These are phyloP conservation scores for Tilletia indica DNA, from an alignment of 1,284 basidiomycete genomes.

Conservation along the genomic window DNA sequence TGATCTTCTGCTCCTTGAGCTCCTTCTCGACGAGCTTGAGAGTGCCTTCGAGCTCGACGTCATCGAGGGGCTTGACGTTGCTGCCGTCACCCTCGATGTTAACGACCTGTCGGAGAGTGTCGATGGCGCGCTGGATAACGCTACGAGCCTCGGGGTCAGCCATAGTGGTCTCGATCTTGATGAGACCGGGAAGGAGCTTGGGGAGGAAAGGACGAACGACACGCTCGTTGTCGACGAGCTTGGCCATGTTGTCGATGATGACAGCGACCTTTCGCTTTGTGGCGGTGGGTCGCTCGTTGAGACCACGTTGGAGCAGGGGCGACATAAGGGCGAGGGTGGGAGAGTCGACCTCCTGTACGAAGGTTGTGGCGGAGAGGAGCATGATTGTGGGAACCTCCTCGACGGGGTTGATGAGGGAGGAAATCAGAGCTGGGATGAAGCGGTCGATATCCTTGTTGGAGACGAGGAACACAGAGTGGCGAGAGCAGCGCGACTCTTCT, in stretches of 20 bases:
- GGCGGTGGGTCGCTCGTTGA: constrained; percentile 59
- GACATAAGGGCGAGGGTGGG: constrained; percentile 99
- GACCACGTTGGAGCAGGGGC: constrained; percentile 92
- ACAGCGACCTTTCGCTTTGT: constrained; percentile 57
- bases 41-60: constrained; percentile 44
- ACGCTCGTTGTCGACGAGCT: constrained; percentile 57
- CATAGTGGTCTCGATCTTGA: constrained; percentile 55
- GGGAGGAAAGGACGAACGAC: constrained; percentile 56
- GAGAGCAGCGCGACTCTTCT: constrained; percentile 90
- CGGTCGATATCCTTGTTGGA: constrained; percentile 98
- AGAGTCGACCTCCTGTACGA: constrained; percentile 99
- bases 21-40: constrained; percentile 44
- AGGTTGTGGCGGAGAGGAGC: constrained; percentile 97
- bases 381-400: constrained; percentile 97
- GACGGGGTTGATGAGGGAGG: constrained; percentile 96
- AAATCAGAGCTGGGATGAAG: constrained; percentile 79
- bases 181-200: constrained; percentile 55
- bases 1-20: constrained; percentile 41
- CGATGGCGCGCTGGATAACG: constrained; percentile 55
- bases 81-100: constrained; percentile 54
- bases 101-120: constrained; percentile 52
- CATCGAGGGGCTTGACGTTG: constrained; percentile 53
- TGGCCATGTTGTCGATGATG: constrained; percentile 57
- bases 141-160: constrained; percentile 55
- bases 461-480: constrained; percentile 69